Base-by-base conservation (phyloP, 306 rosid genomes). In the Gleditsia sinensis region DNA sequence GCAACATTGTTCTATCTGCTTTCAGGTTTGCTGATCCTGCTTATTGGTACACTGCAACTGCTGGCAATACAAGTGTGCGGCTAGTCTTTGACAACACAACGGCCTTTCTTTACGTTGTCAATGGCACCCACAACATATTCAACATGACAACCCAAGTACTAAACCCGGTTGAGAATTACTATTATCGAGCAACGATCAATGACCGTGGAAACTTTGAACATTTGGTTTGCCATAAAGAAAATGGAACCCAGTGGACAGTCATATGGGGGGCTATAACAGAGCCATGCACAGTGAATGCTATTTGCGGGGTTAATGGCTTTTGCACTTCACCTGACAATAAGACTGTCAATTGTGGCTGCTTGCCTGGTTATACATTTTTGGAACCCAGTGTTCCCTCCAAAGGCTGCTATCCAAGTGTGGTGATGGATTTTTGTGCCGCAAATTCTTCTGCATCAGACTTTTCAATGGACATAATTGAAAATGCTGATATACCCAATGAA, bases 241-340 rank as follows among this genome's bases (percentile, higher is more conserved):
- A 9, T 39, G 32, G 19, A 16, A 33, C 7, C 2, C 45, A 66
- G 16, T 84, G 88, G 88, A 1, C 2, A 17, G 0, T 20, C 23
- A 28, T 53, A 9, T 84, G 86, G 86, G 3, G 57, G 19, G 68
- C 76, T 4, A 9, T 78, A 51, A 25, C 40, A 42, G n/a, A 61
- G 17, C 88, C 88, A 3, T 81, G 86, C 68, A 17, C 23, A 1
- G 86, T 81, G 77, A 67, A 14, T 51, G 73, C 27, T 21, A 72
- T 84, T 65, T 84, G 88, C 71, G 86, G 86, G 60, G 79, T 66
- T 9, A 74, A 68, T 75, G 82, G 88, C 0, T 75, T 78, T 78
- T 84, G 86, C 77, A 71, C 67, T 30, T 25, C 79, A 43, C n/a
- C 43, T 70, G 83, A 77, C 42, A 51, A 68, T 21, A 12, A 32